Evolutionary conservation across 768 basidiomycete species (phyloP), one percentile per base, ranked within the genome.

Genomic region (Plicaturopsis crispa): DNA sequence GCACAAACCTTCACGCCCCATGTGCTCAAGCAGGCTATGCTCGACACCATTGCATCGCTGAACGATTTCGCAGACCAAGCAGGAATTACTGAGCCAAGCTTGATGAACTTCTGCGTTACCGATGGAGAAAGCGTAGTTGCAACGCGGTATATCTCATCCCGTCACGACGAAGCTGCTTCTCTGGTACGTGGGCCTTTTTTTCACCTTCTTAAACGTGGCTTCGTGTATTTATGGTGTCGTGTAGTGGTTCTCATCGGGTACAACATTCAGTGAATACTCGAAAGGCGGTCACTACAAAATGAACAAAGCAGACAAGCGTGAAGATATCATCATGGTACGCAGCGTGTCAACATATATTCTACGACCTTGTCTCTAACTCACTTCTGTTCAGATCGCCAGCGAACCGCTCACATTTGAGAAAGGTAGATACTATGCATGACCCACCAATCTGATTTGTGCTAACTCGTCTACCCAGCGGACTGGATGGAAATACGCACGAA

Each of bases 401-500:
- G 94, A 98, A 50, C 96, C 96, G 1, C 62, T 99, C 32, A 99
- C 96, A 1, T 99, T 98, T 50, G 94, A 99, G 63, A 73, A 92
- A 72, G 86, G 86, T 85, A 38, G 3, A 34, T 26, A 30, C n/a
- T n/a, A n/a, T n/a, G n/a, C n/a, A n/a, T n/a, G n/a, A n/a, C n/a
- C 22, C 11, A 5, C 8, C 10, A 7, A 6, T 34, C 31, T 42
- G 26, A 33, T 38, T 38, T 33, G 36, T 26, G 20, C 24, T 31
- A 31, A 6, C n/a, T 28, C 36, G 33, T 28, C 26, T 26, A 19
- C 24, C 30, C 46, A 80, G 89, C 90, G 36, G 96, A 99, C 57
- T 99, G 96, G 96, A 93, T 97, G 84, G 96, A 97, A 59, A 93
- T 99, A 52, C 85, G 84, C 56, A 94, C 90, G 10, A 97, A 99